Conservation (phyloP, 805 yeast genomes). For the Teunomyces barrocoloradensis region DNA sequence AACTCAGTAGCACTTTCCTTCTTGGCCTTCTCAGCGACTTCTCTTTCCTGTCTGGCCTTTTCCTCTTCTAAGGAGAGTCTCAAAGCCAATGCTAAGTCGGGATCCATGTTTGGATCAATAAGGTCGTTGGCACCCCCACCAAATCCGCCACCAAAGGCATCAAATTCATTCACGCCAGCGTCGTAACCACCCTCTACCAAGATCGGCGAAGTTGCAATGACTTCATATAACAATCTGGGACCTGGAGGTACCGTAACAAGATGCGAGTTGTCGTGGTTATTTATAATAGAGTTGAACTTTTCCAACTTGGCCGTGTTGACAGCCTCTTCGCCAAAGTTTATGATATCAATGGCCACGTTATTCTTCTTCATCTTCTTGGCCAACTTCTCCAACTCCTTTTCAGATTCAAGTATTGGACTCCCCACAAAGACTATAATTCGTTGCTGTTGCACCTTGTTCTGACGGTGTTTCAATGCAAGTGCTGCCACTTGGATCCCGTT, state of each 20-base stretch:
- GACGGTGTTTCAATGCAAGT: constrained; percentile 92
- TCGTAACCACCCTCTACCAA: constrained; percentile 63
- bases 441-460: constrained; percentile 87
- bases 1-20: constrained; percentile 20
- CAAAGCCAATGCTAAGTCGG: constrained; percentile 94
- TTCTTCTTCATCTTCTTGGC: constrained; percentile 94
- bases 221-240: constrained; percentile 78
- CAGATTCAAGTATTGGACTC: constrained; percentile 70
- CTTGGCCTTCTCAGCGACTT: constrained; percentile 38
- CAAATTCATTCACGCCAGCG: constrained; percentile 43
- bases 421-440: constrained; percentile 89
- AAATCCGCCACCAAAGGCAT: constrained; percentile 39
- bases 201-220: constrained; percentile 72
- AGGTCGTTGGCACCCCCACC: constrained; percentile 35
- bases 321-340: constrained; percentile 88
- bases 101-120: constrained; percentile 87
- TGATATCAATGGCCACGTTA: constrained; percentile 81
- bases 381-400: constrained; percentile 71
- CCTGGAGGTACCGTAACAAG: constrained; percentile 87
- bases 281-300: constrained; percentile 70
- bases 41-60: constrained; percentile 84
- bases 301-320: constrained; percentile 76
- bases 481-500: constrained; percentile 90
- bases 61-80: constrained; percentile 95
- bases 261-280: constrained; percentile 76